Evolutionary conservation across 768 basidiomycete genomes (phyloP).

Genomic region (Hysterangium stoloniferum): DNA sequence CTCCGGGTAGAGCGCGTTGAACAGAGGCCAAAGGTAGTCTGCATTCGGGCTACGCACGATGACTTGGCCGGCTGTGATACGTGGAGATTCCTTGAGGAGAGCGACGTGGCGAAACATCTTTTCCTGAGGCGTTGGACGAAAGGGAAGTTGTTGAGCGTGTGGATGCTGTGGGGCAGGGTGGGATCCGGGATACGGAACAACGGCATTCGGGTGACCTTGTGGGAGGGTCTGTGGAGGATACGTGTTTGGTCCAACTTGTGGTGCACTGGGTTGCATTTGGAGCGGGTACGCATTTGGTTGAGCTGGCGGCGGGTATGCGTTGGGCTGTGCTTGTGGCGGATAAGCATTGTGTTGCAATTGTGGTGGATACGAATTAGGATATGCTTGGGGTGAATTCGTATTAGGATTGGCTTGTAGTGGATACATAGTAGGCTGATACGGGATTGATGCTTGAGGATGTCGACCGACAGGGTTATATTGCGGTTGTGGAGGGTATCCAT

Average conservation of each 20-base stretch:
- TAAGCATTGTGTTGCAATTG: too few relatives aligned
- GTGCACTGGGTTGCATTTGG: neutral
- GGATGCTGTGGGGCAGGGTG: neutral
- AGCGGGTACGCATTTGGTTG: too few relatives aligned
- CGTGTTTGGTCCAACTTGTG: neutral
- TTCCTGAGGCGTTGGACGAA: neutral
- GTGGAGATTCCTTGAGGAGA: neutral
- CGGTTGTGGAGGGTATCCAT: too few relatives aligned
- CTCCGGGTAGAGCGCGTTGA: neutral
- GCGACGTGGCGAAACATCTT: conserved; percentile 1
- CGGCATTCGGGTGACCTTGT: neutral
- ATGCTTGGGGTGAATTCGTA: too few relatives aligned
- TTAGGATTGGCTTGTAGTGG: too few relatives aligned
- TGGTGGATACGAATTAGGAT: too few relatives aligned
- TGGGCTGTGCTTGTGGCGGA: too few relatives aligned
- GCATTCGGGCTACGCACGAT: neutral
- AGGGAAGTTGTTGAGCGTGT: neutral
- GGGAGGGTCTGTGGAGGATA: neutral
- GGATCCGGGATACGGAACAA: neutral
- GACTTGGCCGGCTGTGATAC: neutral
- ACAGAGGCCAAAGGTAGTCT: neutral
- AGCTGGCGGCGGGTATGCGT: too few relatives aligned
- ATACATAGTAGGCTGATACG: too few relatives aligned
- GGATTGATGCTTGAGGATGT: too few relatives aligned
- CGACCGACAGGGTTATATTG: too few relatives aligned